Conservation (phyloP, 2,329 filamentous ascomycete species). For the Nemania sp. region DNA sequence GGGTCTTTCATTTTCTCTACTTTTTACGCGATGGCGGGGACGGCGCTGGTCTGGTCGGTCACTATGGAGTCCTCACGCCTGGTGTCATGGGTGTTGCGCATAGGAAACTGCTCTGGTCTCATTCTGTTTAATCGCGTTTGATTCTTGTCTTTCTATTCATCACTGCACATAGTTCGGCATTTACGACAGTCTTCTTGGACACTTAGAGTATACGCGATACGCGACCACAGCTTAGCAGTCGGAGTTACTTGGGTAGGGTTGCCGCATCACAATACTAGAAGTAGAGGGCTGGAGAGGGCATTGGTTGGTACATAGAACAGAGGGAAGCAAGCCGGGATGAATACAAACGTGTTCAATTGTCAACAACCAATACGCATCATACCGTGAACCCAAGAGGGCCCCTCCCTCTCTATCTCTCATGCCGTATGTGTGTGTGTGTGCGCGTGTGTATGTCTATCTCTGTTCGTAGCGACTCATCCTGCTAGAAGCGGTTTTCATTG, state of each 20-base stretch:
- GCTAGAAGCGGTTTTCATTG: not conserved
- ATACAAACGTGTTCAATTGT: constrained; percentile 21
- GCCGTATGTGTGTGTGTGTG: too few relatives aligned
- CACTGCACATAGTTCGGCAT: constrained; percentile 22
- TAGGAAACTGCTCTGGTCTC: constrained; percentile 11
- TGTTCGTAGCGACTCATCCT: not conserved
- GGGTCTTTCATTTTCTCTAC: not conserved
- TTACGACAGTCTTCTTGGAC: constrained; percentile 16
- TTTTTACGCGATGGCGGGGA: constrained; percentile 3
- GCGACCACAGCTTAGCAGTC: constrained; percentile 22
- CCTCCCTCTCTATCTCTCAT: too few relatives aligned
- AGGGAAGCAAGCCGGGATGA: constrained; percentile 11
- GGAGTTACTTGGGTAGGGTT: constrained; percentile 27
- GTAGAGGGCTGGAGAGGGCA: constrained; percentile 21
- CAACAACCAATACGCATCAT: constrained; percentile 1
- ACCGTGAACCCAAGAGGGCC: too few relatives aligned
- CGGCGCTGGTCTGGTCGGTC: constrained; percentile 18
- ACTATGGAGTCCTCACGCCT: constrained; percentile 3
- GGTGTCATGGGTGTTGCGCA: constrained; percentile 12
- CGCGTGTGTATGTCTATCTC: not conserved
- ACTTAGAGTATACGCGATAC: constrained; percentile 32
- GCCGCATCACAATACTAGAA: constrained; percentile 28
- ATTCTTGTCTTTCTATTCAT: not conserved
- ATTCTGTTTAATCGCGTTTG: not conserved
- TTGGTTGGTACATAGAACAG: constrained; percentile 30